A percentile compares a stretch with the other conserved stretches of the same genome.
Evolutionary conservation across 768 basidiomycete species (phyloP).

Genomic region (Crepidotus variabilis): DNA sequence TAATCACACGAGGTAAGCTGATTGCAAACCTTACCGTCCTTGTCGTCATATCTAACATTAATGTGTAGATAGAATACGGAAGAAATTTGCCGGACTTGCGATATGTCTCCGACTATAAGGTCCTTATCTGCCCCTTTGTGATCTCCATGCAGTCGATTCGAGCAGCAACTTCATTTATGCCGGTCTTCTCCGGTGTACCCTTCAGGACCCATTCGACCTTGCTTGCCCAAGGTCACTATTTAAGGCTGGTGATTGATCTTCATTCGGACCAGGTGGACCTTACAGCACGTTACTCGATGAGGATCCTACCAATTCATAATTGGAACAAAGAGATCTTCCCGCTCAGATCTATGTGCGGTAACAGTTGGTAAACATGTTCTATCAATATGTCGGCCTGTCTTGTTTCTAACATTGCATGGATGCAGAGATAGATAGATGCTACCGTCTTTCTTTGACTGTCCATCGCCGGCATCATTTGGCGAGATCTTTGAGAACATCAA

Average conservation of each 20-base stretch:
- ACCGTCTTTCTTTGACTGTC: background rate
- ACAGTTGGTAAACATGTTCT: background rate
- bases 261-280: background rate
- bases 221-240: constrained; percentile 1
- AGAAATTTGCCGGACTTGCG: constrained; percentile 7
- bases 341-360: background rate
- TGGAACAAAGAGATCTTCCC: background rate
- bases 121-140: constrained; percentile 10
- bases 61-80: constrained; percentile 1
- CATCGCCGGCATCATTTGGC: background rate
- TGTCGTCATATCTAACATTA: background rate
- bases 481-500: background rate
- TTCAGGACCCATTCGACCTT: constrained; percentile 11
- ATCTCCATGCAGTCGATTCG: constrained; percentile 10
- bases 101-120: constrained; percentile 9
- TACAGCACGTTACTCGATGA: background rate
- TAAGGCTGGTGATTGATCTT: background rate
- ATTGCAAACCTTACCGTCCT: background rate
- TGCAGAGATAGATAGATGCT: background rate
- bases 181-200: constrained; percentile 13
- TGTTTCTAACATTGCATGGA: background rate
- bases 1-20: background rate
- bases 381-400: background rate
- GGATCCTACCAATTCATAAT: background rate
- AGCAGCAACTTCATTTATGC: constrained; percentile 11